A percentile compares a stretch with the other conserved stretches of the same genome.
These are phyloP conservation scores for Phytophthora ohioensis DNA, from an alignment of 352 stramenopile species.

Conservation along the genomic window DNA sequence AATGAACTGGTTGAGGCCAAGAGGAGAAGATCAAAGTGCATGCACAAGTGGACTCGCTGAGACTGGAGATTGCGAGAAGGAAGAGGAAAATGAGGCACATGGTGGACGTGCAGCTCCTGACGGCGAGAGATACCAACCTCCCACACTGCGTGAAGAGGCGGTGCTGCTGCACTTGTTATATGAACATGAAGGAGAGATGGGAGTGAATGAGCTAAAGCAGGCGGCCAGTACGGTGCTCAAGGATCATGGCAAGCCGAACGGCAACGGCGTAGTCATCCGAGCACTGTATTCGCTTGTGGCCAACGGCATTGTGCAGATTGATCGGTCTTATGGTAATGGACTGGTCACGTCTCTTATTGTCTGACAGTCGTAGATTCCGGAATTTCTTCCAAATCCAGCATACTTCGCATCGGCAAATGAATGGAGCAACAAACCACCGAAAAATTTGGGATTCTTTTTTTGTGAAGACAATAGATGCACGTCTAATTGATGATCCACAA, in stretches of 20 bases:
- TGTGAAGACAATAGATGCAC: background rate
- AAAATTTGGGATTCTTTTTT: too few species aligned
- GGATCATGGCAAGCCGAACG: slow-evolving; percentile 53
- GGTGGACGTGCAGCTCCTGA: slow-evolving; percentile 69
- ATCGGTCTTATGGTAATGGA: slow-evolving; percentile 68
- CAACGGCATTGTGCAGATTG: slow-evolving; percentile 77
- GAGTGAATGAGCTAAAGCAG: slow-evolving; percentile 68
- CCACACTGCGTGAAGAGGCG: slow-evolving; percentile 59
- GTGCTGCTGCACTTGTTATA: slow-evolving; percentile 74
- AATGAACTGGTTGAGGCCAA: slow-evolving; percentile 45
- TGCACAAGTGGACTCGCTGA: slow-evolving; percentile 47
- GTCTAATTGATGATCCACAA: slow-evolving; percentile 9
- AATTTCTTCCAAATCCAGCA: too few species aligned
- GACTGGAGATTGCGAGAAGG: slow-evolving; percentile 48
- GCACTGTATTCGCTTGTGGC: slow-evolving; percentile 76
- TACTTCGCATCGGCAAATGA: too few species aligned
- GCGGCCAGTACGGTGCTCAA: slow-evolving; percentile 51
- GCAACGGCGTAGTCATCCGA: slow-evolving; percentile 55
- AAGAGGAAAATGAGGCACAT: slow-evolving; percentile 77
- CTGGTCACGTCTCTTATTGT: slow-evolving; percentile 74
- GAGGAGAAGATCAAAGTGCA: slow-evolving; percentile 31
- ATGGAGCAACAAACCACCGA: too few species aligned
- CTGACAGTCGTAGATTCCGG: slow-evolving; percentile 11
- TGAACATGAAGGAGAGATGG: slow-evolving; percentile 69
- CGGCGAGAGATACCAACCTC: slow-evolving; percentile 53